Evolutionary conservation across 192 early-diverging fungal species (phyloP).

Genomic region (Linnemannia zychae): DNA sequence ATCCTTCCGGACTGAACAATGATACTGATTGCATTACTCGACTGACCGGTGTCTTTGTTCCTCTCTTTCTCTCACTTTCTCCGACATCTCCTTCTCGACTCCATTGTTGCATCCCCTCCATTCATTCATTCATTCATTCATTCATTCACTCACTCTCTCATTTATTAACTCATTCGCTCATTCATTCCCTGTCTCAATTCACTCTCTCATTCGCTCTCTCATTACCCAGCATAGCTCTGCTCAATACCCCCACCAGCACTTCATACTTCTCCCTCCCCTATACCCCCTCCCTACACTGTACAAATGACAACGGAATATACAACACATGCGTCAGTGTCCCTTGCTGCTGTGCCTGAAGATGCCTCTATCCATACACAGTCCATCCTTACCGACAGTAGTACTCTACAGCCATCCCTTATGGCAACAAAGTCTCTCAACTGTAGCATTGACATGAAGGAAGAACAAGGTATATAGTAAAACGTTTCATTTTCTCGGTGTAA

Average conservation of each 20-base stretch:
- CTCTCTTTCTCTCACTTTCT: background rate
- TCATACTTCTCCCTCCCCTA: background rate
- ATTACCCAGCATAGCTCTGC: background rate
- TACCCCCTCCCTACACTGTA: background rate
- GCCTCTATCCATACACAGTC: background rate
- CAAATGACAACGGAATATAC: conserved; percentile 5
- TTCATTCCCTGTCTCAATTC: background rate
- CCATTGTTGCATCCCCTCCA: background rate
- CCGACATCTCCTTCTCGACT: background rate
- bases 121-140: conserved; percentile 1
- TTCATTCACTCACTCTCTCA: background rate
- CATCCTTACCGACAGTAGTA: background rate
- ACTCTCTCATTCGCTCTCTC: background rate
- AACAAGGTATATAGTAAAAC: background rate
- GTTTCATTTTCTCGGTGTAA: background rate
- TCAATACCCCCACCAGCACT: background rate
- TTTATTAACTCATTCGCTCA: background rate
- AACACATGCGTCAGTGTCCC: background rate
- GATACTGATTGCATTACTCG: background rate
- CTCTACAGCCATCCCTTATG: background rate
- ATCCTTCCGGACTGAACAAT: no score
- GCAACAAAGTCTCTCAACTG: background rate
- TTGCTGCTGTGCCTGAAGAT: conserved; percentile 13
- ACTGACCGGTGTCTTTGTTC: background rate
- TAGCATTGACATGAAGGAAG: background rate